phyloP scores from a whole-genome alignment of 768 basidiomycete genomes.

The Trametes elegans region DNA sequence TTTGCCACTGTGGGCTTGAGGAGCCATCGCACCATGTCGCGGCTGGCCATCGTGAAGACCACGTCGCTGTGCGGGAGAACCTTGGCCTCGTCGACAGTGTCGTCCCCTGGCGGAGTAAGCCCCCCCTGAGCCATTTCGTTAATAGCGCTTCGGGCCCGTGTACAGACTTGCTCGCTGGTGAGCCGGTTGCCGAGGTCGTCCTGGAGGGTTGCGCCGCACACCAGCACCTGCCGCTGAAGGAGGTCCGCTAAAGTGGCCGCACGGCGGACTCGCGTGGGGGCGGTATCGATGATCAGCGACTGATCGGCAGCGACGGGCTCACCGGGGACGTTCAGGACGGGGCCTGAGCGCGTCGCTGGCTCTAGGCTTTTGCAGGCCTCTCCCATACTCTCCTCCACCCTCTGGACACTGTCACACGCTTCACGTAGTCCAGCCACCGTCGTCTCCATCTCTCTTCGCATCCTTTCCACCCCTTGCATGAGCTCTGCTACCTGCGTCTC shows the following conservation, averaged over 20 bases:
- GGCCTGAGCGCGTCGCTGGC: not conserved
- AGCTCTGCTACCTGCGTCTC: not conserved
- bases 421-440: not conserved
- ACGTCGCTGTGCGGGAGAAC: not conserved
- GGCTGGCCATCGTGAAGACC: not conserved
- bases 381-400: not conserved
- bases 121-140: not conserved
- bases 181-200: not conserved
- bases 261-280: constrained; percentile 3
- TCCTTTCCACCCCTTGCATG: not conserved
- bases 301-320: not conserved
- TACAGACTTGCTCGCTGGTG: not conserved
- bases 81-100: not conserved
- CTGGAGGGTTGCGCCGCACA: not conserved
- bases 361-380: not conserved
- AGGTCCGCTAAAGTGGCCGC: constrained; percentile 2
- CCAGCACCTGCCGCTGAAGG: constrained; percentile 5
- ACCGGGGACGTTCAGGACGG: not conserved
- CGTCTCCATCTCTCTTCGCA: not conserved
- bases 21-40: not conserved
- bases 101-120: not conserved
- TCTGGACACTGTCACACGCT: not conserved
- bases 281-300: not conserved
- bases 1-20: not conserved
- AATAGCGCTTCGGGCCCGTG: not conserved